These are phyloP conservation scores for Bipolaris sorokiniana DNA, from an alignment of 2,329 filamentous ascomycete species.

Conservation along the genomic window DNA sequence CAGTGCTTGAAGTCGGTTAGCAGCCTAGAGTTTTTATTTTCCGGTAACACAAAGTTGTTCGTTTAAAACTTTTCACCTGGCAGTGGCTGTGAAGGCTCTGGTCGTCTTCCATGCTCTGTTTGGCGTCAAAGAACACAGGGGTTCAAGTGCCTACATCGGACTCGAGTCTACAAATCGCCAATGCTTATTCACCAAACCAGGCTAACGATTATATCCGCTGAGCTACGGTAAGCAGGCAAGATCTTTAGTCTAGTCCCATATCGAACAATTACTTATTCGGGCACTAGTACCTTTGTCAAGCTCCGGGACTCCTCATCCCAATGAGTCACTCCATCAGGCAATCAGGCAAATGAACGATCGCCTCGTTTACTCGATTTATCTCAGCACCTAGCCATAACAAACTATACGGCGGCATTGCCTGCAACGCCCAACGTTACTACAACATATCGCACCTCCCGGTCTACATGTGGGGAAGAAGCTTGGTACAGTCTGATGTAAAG, in stretches of 20 bases:
- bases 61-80: too few species aligned
- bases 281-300: background rate
- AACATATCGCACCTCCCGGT: background rate
- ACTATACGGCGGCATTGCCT: background rate
- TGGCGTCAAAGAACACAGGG: background rate
- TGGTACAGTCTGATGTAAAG: background rate
- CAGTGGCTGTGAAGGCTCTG: background rate
- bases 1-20: background rate
- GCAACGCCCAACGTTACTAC: background rate
- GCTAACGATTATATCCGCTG: background rate
- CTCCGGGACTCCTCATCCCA: background rate
- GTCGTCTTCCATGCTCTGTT: background rate
- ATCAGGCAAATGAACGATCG: background rate
- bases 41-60: background rate
- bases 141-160: background rate
- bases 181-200: background rate
- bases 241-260: too few species aligned
- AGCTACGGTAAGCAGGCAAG: background rate
- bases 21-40: background rate
- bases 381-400: background rate
- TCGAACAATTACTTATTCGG: background rate
- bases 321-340: background rate
- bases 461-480: background rate
- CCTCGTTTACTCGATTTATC: background rate
- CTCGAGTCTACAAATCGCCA: background rate